Base-by-base conservation (phyloP, 371 early-diverging fungal genomes). In the Rhizopus delemar region DNA sequence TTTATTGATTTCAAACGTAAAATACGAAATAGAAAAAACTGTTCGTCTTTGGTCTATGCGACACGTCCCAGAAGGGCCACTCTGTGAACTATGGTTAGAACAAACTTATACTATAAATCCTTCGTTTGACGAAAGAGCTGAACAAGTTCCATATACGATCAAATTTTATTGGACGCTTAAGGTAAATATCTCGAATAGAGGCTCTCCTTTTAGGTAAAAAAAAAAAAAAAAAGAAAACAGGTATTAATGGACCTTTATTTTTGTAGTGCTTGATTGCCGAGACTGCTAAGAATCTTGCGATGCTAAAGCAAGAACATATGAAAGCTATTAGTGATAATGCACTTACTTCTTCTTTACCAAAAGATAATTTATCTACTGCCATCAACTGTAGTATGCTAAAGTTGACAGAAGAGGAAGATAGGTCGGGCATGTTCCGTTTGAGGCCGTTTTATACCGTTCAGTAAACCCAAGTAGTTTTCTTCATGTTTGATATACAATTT, bases 381-480 rank as follows among this genome's bases (percentile, higher is more conserved):
- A 38, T 56, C 46, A 56, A 13, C 56, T 56, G 56, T 38, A 56
- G 56, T 38, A 56, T 56, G 46, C 29, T 56, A 36, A 56, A 56
- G 38, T 56, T 56, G 56, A 46, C 56, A 46, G 56, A 56, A 48
- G 56, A 48, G 38, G 48, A 56, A 38, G 56, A 48, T 38, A 56
- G 12, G 56, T 56, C 48, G 16, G 55, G 46, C 34, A 55, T 22
- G 0, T 51, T 34, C 35, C 51, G 51, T 51, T 50, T 50, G 33
- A 4, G 50, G 13, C 50, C 31, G 50, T 50, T 51, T 51, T 51
- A 51, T 51, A 51, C 51, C 35, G 51, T 35, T 51, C 51, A 51
- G 35, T 51, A 51, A 51, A 51, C 35, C 35, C 34, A 51, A 51
- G 51, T 51, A 34, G 51, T 51, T 34, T 34, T 51, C 15, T 35